Conservation (phyloP, 2,329 filamentous ascomycete species). For the Ophiostoma sp. region DNA sequence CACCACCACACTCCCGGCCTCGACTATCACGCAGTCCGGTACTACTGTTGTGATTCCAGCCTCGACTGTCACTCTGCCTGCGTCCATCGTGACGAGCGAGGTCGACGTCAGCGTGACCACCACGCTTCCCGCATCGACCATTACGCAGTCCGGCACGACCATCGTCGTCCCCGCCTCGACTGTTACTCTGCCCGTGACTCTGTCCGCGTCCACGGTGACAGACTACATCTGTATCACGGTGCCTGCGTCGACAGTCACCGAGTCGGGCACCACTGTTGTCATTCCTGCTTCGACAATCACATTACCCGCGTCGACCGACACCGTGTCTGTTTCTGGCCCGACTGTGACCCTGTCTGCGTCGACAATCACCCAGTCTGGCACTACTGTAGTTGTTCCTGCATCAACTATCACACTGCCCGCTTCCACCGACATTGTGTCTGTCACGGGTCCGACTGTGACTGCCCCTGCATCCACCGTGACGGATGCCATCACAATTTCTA, state of each 20-base stretch:
- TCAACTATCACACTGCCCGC: conserved; percentile 20
- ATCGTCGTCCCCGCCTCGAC: conserved; percentile 11
- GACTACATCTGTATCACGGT: not conserved
- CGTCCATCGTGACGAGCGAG: conserved; percentile 14
- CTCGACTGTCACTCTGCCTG: conserved; percentile 9
- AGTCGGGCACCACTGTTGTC: conserved; percentile 16
- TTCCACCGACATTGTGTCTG: conserved; percentile 26
- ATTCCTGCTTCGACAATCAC: conserved; percentile 22
- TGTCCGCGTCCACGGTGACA: conserved; percentile 19
- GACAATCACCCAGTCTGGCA: conserved; percentile 22
- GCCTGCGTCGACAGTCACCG: conserved; percentile 7
- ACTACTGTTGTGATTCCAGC: conserved; percentile 21
- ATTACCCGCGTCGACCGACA: conserved; percentile 19
- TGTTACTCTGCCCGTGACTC: conserved; percentile 19
- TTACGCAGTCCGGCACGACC: conserved; percentile 16
- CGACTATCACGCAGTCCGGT: conserved; percentile 15
- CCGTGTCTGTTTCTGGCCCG: conserved; percentile 2
- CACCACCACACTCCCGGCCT: conserved; percentile 14
- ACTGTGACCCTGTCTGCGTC: conserved; percentile 22
- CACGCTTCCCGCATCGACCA: conserved; percentile 16
- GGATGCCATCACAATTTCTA: not conserved
- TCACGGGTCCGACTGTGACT: conserved; percentile 22
- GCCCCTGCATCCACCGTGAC: conserved; percentile 11
- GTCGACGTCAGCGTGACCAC: conserved; percentile 21
- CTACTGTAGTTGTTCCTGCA: conserved; percentile 23